Base-by-base conservation (phyloP, 192 early-diverging fungal species). In the Umbelopsis sp. region DNA sequence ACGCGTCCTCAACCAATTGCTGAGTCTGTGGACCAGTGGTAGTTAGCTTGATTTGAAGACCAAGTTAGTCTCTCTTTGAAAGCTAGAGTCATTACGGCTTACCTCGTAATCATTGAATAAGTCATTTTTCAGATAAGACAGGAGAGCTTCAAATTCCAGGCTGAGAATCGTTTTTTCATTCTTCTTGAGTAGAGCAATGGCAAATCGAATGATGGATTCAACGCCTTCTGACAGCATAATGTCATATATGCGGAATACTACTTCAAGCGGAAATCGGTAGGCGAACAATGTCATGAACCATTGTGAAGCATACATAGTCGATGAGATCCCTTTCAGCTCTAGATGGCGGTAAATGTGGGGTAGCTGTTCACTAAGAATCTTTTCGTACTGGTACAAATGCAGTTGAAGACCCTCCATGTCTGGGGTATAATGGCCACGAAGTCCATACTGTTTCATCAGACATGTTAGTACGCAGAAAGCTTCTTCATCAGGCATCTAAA, bases 261-360 rank as follows among this genome's bases (percentile, higher is more conserved):
- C 78, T 26, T 89, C 86, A 24, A 97, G 85, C 10, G 95, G 95
- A 79, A 98, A 95, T 29, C 93, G 90, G 83, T 95, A 98, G 1
- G 96, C 95, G 85, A 98, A 98, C 71, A 96, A 73, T 4, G 96
- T 98, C 93, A 98, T 94, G 82, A 97, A 94, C 96, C 96, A 98
- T 79, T 96, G 96, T 21, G 94, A 94, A 9, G 95, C 95, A 69
- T 94, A 98, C 95, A 96, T 97, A 67, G 88, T 93, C 17, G 92
- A 86, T 52, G 86, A 78, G 26, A 97, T 86, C 56, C 94, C 95
- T 74, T 94, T 91, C 66, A 78, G 71, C 14, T 88, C 81, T 21
- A 98, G 83, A 74, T 98, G 95, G 34, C 84, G 80, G 50, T 82
- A 76, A 34, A 96, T 78, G 29, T 83, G 73, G 2, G 96, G 96